Conservation (phyloP, 164 flowering plant species). For the Echeveria elegans region DNA sequence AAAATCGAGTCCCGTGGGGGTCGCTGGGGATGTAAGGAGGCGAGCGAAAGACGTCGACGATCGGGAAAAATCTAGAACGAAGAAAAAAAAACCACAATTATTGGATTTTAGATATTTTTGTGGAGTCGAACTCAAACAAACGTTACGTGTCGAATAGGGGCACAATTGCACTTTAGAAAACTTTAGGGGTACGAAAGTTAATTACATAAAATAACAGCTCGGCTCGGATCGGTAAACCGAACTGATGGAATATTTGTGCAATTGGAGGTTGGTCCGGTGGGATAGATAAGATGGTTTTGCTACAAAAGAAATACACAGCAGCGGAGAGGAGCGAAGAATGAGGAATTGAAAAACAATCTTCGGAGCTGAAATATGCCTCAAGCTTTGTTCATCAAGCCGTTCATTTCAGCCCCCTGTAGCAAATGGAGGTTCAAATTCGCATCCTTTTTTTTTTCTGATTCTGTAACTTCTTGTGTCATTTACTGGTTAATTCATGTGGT, state of each 20-base stretch:
- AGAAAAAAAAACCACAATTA: too few relatives aligned
- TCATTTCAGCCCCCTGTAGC: not conserved
- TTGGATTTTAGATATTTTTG: too few relatives aligned
- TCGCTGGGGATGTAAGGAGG: too few relatives aligned
- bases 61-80: too few relatives aligned
- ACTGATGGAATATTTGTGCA: not conserved
- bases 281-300: not conserved
- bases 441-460: not conserved
- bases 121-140: too few relatives aligned
- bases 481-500: too few relatives aligned
- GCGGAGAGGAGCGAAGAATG: not conserved
- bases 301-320: not conserved
- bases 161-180: too few relatives aligned
- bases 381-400: slow-evolving; percentile 1
- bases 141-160: too few relatives aligned
- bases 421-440: not conserved
- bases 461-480: not conserved
- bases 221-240: not conserved
- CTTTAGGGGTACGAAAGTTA: too few relatives aligned
- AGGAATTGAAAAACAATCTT: too few relatives aligned
- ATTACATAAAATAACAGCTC: not conserved
- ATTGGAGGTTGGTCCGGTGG: not conserved
- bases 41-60: too few relatives aligned
- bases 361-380: slow-evolving; percentile 2
- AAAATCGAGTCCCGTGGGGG: too few relatives aligned